Evolutionary conservation across 176 grass and related monocot species (phyloP), one percentile per base, ranked within the genome.

Genomic region (Oryza coarctata): DNA sequence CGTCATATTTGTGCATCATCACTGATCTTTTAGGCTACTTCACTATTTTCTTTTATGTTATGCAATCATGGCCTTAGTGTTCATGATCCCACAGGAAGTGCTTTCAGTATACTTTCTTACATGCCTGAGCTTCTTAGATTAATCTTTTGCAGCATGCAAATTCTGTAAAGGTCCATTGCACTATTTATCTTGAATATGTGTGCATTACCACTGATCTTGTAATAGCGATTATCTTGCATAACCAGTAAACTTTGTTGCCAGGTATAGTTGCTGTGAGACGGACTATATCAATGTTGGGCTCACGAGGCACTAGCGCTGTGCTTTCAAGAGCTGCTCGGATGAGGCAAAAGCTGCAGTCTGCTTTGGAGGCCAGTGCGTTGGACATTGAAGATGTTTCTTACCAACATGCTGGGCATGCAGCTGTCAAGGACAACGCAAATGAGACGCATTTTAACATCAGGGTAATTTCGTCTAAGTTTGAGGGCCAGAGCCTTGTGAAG

Each of bases 391-490:
- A 98, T 34, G 96, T 98, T 83, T 95, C 96, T 70, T 91, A 92
- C 63, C 85, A 95, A 68, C 96, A 98, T 77, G 91, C 89, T 0
- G 96, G 96, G 31, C 96, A 98, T 88, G 90, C 89, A 35, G 93
- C 88, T 83, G 92, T 98, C 22, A 86, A 93, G 75, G 82, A 68
- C n/a, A 86, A 86, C 66, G 87, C 88, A 18, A 91, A 86, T 23
- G 93, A 98, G 87, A 98, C 93, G 9, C 96, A 98, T 81, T 98
- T 95, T 82, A 93, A 98, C 82, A 84, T 98, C 72, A 98, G 84
- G 86, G 82, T 95, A 18, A 63, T 98, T 70, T 98, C 96, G 34
- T 49, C 84, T 12, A 95, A 95, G 81, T 98, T 98, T 83, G 91
- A 91, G 27, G 90, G 93, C 9, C 90, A 98, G 75, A 95, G 50